Percentiles rank a stretch among this genome's conserved stretches.
These are phyloP conservation scores for Phalaenopsis hybrid DNA, from an alignment of 116 monocot species.

Conservation along the genomic window DNA sequence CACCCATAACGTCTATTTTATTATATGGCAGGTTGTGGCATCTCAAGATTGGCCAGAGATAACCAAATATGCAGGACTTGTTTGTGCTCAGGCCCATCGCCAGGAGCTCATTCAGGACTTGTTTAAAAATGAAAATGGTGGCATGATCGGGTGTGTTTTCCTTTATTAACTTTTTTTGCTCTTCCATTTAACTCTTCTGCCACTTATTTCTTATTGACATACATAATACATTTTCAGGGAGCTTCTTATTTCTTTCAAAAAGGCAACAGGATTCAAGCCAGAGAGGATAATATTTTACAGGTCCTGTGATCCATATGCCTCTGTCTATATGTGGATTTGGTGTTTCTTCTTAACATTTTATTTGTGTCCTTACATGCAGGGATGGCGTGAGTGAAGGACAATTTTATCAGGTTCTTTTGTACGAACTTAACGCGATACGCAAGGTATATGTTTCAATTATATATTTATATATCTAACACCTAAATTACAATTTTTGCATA, in stretches of 20 bases:
- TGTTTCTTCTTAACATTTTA: background rate
- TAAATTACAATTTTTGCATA: too few relatives aligned
- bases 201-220: background rate
- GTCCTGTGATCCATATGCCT: slow-evolving; percentile 17
- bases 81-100: slow-evolving; percentile 78
- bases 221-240: slow-evolving; percentile 39
- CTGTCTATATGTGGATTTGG: background rate
- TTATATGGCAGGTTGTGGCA: slow-evolving; percentile 65
- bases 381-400: slow-evolving; percentile 96
- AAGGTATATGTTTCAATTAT: slow-evolving; percentile 27
- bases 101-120: slow-evolving; percentile 85
- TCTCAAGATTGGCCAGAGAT: slow-evolving; percentile 96
- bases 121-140: slow-evolving; percentile 63
- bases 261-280: slow-evolving; percentile 70
- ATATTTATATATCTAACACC: too few relatives aligned
- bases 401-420: slow-evolving; percentile 75
- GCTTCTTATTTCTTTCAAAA: slow-evolving; percentile 68
- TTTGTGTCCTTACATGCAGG: slow-evolving; percentile 18
- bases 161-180: background rate
- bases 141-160: slow-evolving; percentile 70
- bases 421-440: slow-evolving; percentile 82
- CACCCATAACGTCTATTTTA: background rate
- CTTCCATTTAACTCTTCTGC: background rate
- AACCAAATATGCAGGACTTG: slow-evolving; percentile 82
- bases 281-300: slow-evolving; percentile 90